phyloP scores from a whole-genome alignment of 208 protist genomes.

The Trypanosomatidae sp. region DNA sequence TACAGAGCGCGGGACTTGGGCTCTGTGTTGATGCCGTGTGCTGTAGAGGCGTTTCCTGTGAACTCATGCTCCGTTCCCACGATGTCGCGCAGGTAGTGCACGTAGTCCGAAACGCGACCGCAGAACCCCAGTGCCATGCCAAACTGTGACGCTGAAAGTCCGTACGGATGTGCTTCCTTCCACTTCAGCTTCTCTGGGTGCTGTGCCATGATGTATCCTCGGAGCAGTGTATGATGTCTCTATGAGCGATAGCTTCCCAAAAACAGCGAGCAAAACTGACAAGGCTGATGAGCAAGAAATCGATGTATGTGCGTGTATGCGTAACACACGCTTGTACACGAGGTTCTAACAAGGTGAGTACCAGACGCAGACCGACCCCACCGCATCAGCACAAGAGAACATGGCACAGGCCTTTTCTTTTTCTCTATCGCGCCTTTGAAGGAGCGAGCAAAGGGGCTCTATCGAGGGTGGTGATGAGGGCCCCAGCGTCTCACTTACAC shows the following conservation, averaged over 20 bases:
- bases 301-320: background rate
- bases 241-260: background rate
- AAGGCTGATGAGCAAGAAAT: background rate
- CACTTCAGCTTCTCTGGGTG: conserved; percentile 66
- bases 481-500: background rate
- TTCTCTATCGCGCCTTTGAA: background rate
- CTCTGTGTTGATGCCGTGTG: conserved; percentile 82
- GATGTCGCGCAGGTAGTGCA: conserved; percentile 72
- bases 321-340: background rate
- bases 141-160: conserved; percentile 87
- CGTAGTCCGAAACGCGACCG: conserved; percentile 80
- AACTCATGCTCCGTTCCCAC: conserved; percentile 84
- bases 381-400: background rate
- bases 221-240: background rate
- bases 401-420: too few relatives aligned
- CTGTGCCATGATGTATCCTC: conserved; percentile 52
- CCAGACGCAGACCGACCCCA: background rate
- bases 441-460: background rate
- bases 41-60: conserved; percentile 72
- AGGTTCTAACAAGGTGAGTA: background rate
- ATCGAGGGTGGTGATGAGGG: background rate
- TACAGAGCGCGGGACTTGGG: conserved; percentile 80
- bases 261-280: background rate
- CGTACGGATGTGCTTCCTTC: conserved; percentile 48
- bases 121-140: conserved; percentile 82